Evolutionary conservation across 441 rosid species (phyloP), one percentile per base, ranked within the genome.

Genomic region (Eutrema salsugineum): DNA sequence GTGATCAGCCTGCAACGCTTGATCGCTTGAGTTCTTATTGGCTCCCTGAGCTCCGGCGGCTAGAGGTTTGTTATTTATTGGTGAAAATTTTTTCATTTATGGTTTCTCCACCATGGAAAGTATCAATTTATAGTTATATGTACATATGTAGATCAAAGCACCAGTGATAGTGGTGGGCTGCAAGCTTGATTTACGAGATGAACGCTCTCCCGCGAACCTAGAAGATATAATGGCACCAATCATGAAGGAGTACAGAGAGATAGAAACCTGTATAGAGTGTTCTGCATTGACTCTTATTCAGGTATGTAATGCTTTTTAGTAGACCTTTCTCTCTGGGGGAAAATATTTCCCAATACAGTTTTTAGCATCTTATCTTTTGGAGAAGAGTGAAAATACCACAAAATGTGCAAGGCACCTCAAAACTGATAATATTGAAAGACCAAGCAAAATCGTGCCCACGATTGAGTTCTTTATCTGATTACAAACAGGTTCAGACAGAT

Each of bases 191-290:
- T 74, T 89, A 66, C 81, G 92, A 6, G 87, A 86, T 54, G 88
- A 84, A 55, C 85, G 73, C 27, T 73, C 82, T 68, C 79, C 91
- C 46, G 72, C 68, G 20, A 86, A 81, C 71, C 65, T 87, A 70
- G 95, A 89, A 78, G 83, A 83, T 48, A 76, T 84, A 48, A 89
- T 89, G 95, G 79, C 89, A 43, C 95, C 92, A 5, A 82, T 89
- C 68, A 89, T 87, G 95, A 87, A 89, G 66, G 80, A 82, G 73
- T 89, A 84, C 76, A 78, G 89, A 84, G 92, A 89, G 85, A 89
- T 87, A 5, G 92, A 89, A 79, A 89, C 95, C 35, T 87, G 91
- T 71, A 81, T 89, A 33, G 95, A 89, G 73, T 89, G 95, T 78
- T 89, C 95, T 43, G 90, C 92, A 1, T 71, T 81, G 63, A 86